phyloP scores from a whole-genome alignment of 805 yeast genomes.

The Schwanniomyces vanrijiae region DNA sequence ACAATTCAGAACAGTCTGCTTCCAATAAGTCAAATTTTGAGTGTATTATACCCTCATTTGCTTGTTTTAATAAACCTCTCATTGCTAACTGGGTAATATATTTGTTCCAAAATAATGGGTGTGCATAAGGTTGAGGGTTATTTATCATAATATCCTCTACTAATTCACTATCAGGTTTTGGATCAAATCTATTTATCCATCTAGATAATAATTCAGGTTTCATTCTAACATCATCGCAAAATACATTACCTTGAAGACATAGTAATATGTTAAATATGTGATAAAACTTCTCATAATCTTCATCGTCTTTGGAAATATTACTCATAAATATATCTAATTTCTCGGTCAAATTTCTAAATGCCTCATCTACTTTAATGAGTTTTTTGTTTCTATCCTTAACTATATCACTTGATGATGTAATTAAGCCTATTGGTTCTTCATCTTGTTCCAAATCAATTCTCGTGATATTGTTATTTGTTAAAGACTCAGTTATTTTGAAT shows the following conservation, averaged over 20 bases:
- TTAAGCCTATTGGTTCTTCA: slow-evolving; percentile 31
- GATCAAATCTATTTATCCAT: slow-evolving; percentile 73
- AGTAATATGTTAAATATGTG: slow-evolving; percentile 54
- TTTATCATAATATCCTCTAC: slow-evolving; percentile 47
- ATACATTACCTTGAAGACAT: slow-evolving; percentile 55
- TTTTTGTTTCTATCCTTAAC: slow-evolving; percentile 9
- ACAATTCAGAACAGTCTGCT: slow-evolving; percentile 26
- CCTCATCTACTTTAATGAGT: slow-evolving; percentile 18
- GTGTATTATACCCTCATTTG: slow-evolving; percentile 45
- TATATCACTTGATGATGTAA: slow-evolving; percentile 17
- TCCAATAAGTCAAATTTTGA: slow-evolving; percentile 44
- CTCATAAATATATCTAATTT: slow-evolving; percentile 29
- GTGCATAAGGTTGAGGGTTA: slow-evolving; percentile 46
- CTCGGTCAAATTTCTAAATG: slow-evolving; percentile 28
- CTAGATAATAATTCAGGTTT: slow-evolving; percentile 46
- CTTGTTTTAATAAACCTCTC: slow-evolving; percentile 63
- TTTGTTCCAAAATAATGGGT: slow-evolving; percentile 61
- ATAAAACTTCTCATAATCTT: slow-evolving; percentile 22
- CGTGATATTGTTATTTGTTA: slow-evolving; percentile 18
- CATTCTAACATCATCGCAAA: slow-evolving; percentile 34
- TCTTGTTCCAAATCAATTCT: slow-evolving; percentile 13
- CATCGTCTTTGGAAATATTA: slow-evolving; percentile 19
- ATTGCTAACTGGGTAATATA: slow-evolving; percentile 54
- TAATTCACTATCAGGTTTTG: slow-evolving; percentile 57
- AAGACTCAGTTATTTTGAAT: slow-evolving; percentile 51